A percentile compares a stretch with the other conserved stretches of the same genome.
phyloP scores from a whole-genome alignment of 148 eudicot species.

The Rhododendron kiyosumense region DNA sequence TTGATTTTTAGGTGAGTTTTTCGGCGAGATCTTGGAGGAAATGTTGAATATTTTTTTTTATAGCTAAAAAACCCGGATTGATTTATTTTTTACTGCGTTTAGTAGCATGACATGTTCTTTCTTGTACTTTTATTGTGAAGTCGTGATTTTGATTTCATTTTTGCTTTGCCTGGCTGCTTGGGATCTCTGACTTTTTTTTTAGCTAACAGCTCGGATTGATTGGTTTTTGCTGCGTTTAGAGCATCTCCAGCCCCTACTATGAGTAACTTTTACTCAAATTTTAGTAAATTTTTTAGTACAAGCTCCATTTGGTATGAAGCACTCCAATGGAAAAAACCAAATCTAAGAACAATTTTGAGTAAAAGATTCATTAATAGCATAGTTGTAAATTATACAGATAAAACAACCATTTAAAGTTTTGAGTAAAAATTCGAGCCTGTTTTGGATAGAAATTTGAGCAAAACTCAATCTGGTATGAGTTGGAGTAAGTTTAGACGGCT shows the following conservation, averaged over 20 bases:
- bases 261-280: too few relatives aligned
- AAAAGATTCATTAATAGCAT: neutral
- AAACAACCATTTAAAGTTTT: neutral
- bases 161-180: neutral
- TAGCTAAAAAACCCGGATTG: neutral
- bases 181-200: neutral
- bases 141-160: constrained; percentile 1
- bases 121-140: neutral
- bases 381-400: neutral
- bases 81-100: neutral
- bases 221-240: neutral
- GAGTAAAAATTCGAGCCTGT: neutral
- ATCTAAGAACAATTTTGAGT: neutral
- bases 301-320: neutral
- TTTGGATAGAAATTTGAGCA: neutral
- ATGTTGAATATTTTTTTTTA: neutral
- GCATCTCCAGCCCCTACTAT: neutral
- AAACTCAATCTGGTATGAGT: neutral
- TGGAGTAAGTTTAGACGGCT: neutral
- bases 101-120: neutral
- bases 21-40: constrained; percentile 10
- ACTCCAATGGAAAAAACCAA: neutral
- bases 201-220: neutral
- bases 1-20: constrained; percentile 31
- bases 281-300: neutral